Conservation (phyloP, 805 yeast genomes). For the Kodamaea kaohsiungensis region DNA sequence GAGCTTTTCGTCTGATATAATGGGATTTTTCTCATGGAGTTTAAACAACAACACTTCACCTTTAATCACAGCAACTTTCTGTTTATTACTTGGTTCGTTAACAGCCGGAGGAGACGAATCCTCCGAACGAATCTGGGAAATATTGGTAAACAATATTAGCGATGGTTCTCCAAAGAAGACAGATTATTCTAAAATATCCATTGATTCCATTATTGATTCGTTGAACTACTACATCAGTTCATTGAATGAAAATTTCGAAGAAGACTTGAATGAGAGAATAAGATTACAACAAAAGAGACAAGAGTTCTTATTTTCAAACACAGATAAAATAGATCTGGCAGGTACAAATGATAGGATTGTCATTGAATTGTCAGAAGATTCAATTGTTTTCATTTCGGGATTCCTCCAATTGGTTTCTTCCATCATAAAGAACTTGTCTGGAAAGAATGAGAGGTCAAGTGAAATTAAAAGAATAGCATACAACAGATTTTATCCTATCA, state of each 20-base stretch:
- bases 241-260: slow-evolving; percentile 38
- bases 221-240: slow-evolving; percentile 55
- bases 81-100: slow-evolving; percentile 75
- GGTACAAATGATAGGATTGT: slow-evolving; percentile 33
- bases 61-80: slow-evolving; percentile 77
- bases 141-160: slow-evolving; percentile 30
- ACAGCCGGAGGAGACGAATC: slow-evolving; percentile 62
- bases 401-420: slow-evolving; percentile 61
- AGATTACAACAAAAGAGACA: slow-evolving; percentile 35
- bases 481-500: slow-evolving; percentile 34
- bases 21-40: slow-evolving; percentile 90
- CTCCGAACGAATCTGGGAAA: slow-evolving; percentile 40
- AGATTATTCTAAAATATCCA: slow-evolving; percentile 50
- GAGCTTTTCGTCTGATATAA: slow-evolving; percentile 48
- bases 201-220: slow-evolving; percentile 56
- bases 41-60: slow-evolving; percentile 73
- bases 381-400: slow-evolving; percentile 71
- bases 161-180: slow-evolving; percentile 29
- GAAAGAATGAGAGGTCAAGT: slow-evolving; percentile 22
- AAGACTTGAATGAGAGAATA: slow-evolving; percentile 30
- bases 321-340: slow-evolving; percentile 22
- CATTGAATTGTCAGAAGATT: slow-evolving; percentile 75
- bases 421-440: slow-evolving; percentile 30
- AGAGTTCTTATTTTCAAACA: slow-evolving; percentile 29
- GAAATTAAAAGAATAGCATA: slow-evolving; percentile 31